Evolutionary conservation across 257 asterid genomes (phyloP).

Genomic region (Anisodus acutangulus): DNA sequence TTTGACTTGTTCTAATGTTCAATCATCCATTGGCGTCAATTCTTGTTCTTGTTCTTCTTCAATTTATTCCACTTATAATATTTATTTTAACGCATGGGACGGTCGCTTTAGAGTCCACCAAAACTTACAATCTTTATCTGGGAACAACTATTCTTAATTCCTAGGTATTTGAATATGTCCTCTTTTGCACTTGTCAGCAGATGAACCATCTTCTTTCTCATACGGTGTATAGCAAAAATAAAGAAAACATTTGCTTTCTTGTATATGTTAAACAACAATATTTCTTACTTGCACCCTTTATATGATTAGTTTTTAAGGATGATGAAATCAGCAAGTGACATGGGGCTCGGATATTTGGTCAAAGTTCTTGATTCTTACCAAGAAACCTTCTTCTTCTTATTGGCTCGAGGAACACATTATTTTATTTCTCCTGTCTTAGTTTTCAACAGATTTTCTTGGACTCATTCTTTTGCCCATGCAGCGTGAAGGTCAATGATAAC

Average conservation of each 20-base stretch:
- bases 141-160: background rate
- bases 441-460: conserved; percentile 20
- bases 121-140: conserved; percentile 5
- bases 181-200: background rate
- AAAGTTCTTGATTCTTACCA: conserved; percentile 18
- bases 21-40: no score
- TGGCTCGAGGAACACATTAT: background rate
- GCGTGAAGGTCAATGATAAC: conserved; percentile 26
- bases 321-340: conserved; percentile 26
- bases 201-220: background rate
- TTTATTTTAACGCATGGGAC: background rate
- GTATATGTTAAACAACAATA: background rate
- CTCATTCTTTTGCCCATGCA: conserved; percentile 25
- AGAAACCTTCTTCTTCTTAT: background rate
- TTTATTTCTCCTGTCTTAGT: conserved; percentile 1
- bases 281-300: background rate
- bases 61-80: background rate
- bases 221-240: background rate
- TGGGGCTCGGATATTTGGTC: conserved; percentile 3
- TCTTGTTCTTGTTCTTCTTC: background rate
- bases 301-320: conserved; percentile 23
- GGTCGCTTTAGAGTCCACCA: background rate
- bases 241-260: background rate
- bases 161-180: background rate
- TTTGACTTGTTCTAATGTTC: no score